These are phyloP conservation scores for Blastosporella zonata DNA, from an alignment of 1,284 basidiomycete species.

Conservation along the genomic window DNA sequence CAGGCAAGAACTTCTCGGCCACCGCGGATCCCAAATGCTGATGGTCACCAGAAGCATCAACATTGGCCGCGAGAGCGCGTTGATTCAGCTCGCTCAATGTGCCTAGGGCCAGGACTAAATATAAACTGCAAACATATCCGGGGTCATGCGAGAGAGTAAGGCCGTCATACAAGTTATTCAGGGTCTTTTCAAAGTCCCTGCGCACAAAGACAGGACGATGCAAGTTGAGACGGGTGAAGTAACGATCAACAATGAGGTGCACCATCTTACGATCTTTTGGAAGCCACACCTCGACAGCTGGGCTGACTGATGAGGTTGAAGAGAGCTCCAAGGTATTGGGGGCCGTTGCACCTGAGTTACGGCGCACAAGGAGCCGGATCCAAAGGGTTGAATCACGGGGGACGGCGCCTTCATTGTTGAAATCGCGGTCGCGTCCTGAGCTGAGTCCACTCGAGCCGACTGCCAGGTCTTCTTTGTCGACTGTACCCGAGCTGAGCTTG, in stretches of 20 bases:
- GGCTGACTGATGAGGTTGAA: slow-evolving; percentile 26
- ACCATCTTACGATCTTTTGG: slow-evolving; percentile 73
- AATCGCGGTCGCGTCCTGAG: slow-evolving; percentile 63
- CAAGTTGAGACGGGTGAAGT: slow-evolving; percentile 71
- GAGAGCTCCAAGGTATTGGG: slow-evolving; percentile 32
- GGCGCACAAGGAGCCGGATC: slow-evolving; percentile 51
- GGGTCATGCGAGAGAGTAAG: slow-evolving; percentile 55
- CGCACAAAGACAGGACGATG: slow-evolving; percentile 74
- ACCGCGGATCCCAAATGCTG: slow-evolving; percentile 31
- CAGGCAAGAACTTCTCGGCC: slow-evolving; percentile 63
- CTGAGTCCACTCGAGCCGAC: slow-evolving; percentile 67
- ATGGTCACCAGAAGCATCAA: slow-evolving; percentile 34
- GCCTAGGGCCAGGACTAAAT: slow-evolving; percentile 73
- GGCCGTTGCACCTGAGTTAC: slow-evolving; percentile 37
- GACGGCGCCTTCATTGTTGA: slow-evolving; percentile 45
- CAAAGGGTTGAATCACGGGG: slow-evolving; percentile 62
- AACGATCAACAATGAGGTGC: slow-evolving; percentile 57
- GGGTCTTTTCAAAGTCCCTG: slow-evolving; percentile 57
- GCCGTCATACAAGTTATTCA: slow-evolving; percentile 64
- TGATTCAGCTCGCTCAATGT: slow-evolving; percentile 78
- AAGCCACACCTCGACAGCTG: slow-evolving; percentile 58
- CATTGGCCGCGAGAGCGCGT: slow-evolving; percentile 46
- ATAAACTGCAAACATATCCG: slow-evolving; percentile 72
- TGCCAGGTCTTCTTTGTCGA: slow-evolving; percentile 69
- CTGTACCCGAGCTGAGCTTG: slow-evolving; percentile 42